phyloP scores from a whole-genome alignment of 208 protist species.

The Entamoeba invadens region DNA sequence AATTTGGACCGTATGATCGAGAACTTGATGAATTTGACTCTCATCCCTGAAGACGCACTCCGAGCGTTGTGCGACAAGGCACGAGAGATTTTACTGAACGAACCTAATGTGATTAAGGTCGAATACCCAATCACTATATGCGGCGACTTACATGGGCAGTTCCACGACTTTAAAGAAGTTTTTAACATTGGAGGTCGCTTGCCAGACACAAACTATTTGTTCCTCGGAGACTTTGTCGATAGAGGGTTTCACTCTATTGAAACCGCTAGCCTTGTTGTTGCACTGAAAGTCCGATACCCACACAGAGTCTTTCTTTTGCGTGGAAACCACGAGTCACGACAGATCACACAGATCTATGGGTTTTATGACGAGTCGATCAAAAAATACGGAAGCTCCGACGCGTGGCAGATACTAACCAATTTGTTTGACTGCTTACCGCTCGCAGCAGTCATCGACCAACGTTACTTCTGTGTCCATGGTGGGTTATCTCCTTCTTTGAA shows the following conservation, averaged over 20 bases:
- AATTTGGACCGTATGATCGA: background rate
- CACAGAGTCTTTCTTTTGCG: constrained; percentile 76
- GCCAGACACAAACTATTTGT: constrained; percentile 85
- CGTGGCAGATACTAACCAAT: constrained; percentile 80
- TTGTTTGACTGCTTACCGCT: constrained; percentile 90
- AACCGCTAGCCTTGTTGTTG: constrained; percentile 11
- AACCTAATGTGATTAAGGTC: constrained; percentile 77
- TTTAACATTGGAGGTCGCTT: constrained; percentile 81
- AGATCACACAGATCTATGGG: constrained; percentile 95
- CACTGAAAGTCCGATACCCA: constrained; percentile 70
- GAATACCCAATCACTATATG: constrained; percentile 70
- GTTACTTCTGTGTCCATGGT: constrained; percentile 85
- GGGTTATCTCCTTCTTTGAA: constrained; percentile 70
- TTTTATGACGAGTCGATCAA: constrained; percentile 94
- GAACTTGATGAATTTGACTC: background rate
- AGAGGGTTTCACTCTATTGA: constrained; percentile 18
- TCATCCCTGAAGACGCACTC: background rate
- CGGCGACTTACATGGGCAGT: constrained; percentile 81
- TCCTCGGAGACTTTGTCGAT: constrained; percentile 28
- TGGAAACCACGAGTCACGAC: constrained; percentile 88
- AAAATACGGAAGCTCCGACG: constrained; percentile 72
- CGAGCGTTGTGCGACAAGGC: background rate
- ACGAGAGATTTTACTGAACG: constrained; percentile 64
- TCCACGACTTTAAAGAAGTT: constrained; percentile 88
- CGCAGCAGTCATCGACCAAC: constrained; percentile 77